These are phyloP conservation scores for Macrocybe gigantea DNA, from an alignment of 768 basidiomycete genomes.

Conservation along the genomic window DNA sequence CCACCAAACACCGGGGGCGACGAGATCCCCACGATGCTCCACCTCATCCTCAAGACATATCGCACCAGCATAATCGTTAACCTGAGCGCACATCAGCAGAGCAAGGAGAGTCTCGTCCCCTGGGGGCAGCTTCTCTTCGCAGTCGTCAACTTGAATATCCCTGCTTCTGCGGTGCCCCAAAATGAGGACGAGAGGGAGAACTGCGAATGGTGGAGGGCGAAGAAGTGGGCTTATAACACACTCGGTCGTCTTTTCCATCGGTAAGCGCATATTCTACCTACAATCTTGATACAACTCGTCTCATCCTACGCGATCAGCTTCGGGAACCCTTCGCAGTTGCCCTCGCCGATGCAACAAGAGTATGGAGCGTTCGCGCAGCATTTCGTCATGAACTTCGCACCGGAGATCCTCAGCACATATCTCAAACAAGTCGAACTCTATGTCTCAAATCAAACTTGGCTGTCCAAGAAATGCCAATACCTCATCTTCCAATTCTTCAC, in stretches of 20 bases:
- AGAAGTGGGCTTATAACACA: slow-evolving; percentile 90
- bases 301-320: slow-evolving; percentile 36
- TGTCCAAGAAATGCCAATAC: slow-evolving; percentile 79
- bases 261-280: slow-evolving; percentile 19
- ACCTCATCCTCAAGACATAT: slow-evolving; percentile 85
- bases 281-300: background rate
- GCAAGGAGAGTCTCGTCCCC: slow-evolving; percentile 67
- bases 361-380: slow-evolving; percentile 72
- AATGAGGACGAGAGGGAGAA: slow-evolving; percentile 74
- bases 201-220: slow-evolving; percentile 86
- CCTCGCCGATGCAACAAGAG: slow-evolving; percentile 60
- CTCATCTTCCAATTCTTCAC: slow-evolving; percentile 83
- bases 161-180: slow-evolving; percentile 56
- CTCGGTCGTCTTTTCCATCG: slow-evolving; percentile 77
- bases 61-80: slow-evolving; percentile 74
- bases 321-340: slow-evolving; percentile 85
- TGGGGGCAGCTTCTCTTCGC: slow-evolving; percentile 85
- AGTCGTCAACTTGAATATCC: slow-evolving; percentile 69
- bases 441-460: slow-evolving; percentile 70
- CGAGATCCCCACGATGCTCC: slow-evolving; percentile 79
- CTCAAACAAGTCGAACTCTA: slow-evolving; percentile 65
- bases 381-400: slow-evolving; percentile 74
- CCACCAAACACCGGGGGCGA: slow-evolving; percentile 51
- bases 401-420: slow-evolving; percentile 82
- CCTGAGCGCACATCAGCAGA: slow-evolving; percentile 71